Evolutionary conservation across 345 rosid species (phyloP).

Genomic region (Citrus cavaleriei): DNA sequence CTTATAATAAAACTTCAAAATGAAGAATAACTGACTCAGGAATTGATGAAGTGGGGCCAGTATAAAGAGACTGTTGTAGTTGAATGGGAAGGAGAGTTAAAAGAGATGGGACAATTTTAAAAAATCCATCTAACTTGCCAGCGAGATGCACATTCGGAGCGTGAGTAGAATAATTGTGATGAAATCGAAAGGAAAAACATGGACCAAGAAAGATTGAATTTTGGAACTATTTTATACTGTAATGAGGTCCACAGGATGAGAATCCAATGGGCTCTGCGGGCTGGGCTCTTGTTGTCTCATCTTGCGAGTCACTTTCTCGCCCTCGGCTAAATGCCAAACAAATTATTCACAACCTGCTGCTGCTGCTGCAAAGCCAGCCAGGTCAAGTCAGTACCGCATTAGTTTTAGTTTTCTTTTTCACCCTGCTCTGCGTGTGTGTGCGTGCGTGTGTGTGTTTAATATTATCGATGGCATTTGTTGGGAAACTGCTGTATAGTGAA

Average conservation of each 20-base stretch:
- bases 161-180: slow-evolving; percentile 29
- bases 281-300: slow-evolving; percentile 12
- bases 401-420: not conserved
- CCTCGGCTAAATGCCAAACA: slow-evolving; percentile 23
- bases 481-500: not conserved
- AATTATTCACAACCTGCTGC: not conserved
- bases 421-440: too few species aligned
- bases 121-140: slow-evolving; percentile 7
- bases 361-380: not conserved
- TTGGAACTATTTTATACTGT: not conserved
- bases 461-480: not conserved
- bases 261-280: slow-evolving; percentile 35
- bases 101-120: slow-evolving; percentile 2
- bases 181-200: not conserved
- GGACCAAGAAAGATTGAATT: too few species aligned
- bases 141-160: slow-evolving; percentile 29
- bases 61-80: not conserved
- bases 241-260: slow-evolving; percentile 20
- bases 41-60: slow-evolving; percentile 8
- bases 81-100: not conserved
- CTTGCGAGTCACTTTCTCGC: slow-evolving; percentile 10
- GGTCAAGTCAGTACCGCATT: slow-evolving; percentile 1
- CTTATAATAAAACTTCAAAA: not conserved
- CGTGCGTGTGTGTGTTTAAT: too few species aligned
- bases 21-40: not conserved